A percentile compares a stretch with the other conserved stretches of the same genome.
These are phyloP conservation scores for Poa pratensis DNA, from an alignment of 176 grass and related monocot genomes.

Conservation along the genomic window DNA sequence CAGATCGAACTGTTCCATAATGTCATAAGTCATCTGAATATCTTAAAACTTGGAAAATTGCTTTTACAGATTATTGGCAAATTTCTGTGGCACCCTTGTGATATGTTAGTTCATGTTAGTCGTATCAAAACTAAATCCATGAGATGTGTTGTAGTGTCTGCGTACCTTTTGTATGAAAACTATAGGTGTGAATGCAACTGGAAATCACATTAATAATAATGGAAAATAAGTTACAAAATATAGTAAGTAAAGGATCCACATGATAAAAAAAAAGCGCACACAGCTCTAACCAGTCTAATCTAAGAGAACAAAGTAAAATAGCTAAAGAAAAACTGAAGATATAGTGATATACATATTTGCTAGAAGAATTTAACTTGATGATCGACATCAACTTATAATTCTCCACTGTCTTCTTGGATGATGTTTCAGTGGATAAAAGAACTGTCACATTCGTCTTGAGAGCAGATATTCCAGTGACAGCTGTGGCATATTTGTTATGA, in stretches of 20 bases:
- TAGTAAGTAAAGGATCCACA: neutral
- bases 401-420: slow-evolving; percentile 5
- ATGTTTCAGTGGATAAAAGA: slow-evolving; percentile 26
- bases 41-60: neutral
- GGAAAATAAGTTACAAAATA: slow-evolving; percentile 11
- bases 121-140: neutral
- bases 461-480: slow-evolving; percentile 22
- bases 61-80: neutral
- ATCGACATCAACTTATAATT: neutral
- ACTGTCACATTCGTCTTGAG: neutral
- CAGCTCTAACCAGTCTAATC: neutral
- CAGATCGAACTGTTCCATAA: neutral
- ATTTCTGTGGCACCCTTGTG: neutral
- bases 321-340: slow-evolving; percentile 7
- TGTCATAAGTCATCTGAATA: slow-evolving; percentile 2
- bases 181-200: neutral
- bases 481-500: slow-evolving; percentile 24
- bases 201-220: neutral
- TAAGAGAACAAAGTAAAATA: slow-evolving; percentile 8
- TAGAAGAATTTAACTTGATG: slow-evolving; percentile 21
- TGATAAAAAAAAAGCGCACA: neutral
- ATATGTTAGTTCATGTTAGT: slow-evolving; percentile 2
- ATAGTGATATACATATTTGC: neutral
- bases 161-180: neutral
- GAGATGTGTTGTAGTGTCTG: neutral